These are phyloP conservation scores for Arabis hirsuta DNA, from an alignment of 345 rosid species.

Conservation along the genomic window DNA sequence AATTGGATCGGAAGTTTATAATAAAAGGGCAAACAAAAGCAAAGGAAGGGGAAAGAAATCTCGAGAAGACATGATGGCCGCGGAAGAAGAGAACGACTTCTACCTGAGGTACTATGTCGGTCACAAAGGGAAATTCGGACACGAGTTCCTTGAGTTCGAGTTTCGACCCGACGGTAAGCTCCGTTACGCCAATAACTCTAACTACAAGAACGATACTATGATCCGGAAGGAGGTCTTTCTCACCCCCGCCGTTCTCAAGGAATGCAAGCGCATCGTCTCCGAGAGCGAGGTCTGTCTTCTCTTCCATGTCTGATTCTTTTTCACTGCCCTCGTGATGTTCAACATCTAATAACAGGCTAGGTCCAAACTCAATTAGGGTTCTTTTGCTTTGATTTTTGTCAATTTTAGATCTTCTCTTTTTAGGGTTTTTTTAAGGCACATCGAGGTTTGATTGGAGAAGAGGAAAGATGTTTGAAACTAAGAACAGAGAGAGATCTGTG, in stretches of 20 bases:
- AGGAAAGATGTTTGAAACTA: too few species aligned
- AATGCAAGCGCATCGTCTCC: conserved; percentile 96
- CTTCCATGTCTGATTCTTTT: not conserved
- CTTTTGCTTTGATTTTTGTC: not conserved
- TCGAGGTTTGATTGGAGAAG: too few species aligned
- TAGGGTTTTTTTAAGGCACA: too few species aligned
- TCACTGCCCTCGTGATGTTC: not conserved
- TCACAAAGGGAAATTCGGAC: conserved; percentile 98
- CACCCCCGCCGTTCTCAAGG: conserved; percentile 89
- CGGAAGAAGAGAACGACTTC: conserved; percentile 77
- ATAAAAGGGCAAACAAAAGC: not conserved
- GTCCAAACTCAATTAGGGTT: conserved; percentile 27
- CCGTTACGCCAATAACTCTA: conserved; percentile 97
- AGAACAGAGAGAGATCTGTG: not conserved
- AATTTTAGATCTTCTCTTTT: not conserved
- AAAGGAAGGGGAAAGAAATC: not conserved
- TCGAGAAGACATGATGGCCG: conserved; percentile 52
- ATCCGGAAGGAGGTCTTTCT: conserved; percentile 97
- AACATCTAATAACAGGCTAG: not conserved
- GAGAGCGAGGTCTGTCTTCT: conserved; percentile 74
- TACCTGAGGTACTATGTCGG: conserved; percentile 96
- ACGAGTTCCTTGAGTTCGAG: conserved; percentile 99
- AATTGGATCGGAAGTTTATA: not conserved
- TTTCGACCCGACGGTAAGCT: conserved; percentile 96
- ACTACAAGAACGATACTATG: conserved; percentile 99